Evolutionary conservation across 192 early-diverging fungal species (phyloP).

Genomic region (Mortierella alpina): DNA sequence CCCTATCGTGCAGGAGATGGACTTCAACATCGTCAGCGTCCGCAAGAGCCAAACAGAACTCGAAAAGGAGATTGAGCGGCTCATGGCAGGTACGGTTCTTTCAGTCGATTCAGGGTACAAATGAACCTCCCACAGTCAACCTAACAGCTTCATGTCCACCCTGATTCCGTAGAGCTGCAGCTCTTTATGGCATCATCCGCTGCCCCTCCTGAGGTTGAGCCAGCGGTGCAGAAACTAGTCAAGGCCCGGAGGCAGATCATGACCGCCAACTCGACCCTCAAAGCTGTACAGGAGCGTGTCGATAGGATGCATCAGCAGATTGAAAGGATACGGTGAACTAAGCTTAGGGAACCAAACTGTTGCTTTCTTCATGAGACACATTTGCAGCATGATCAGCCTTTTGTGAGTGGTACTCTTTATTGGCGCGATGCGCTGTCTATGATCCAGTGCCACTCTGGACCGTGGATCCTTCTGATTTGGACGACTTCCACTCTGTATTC

Average conservation of each 20-base stretch:
- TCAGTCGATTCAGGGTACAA: neutral
- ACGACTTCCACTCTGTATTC: constrained; percentile 35
- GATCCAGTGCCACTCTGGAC: constrained; percentile 10
- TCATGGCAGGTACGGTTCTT: constrained; percentile 58
- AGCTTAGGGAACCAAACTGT: neutral
- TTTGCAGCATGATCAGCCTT: too few species aligned
- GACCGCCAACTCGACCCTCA: constrained; percentile 57
- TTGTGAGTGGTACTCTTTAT: neutral
- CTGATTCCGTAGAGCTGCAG: constrained; percentile 56
- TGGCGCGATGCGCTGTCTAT: neutral
- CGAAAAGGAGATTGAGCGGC: constrained; percentile 66
- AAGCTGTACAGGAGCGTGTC: constrained; percentile 59
- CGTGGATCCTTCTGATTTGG: constrained; percentile 12
- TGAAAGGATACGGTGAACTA: constrained; percentile 21
- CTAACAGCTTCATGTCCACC: neutral
- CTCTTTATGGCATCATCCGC: constrained; percentile 59
- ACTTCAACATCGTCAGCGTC: constrained; percentile 59
- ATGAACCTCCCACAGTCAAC: neutral
- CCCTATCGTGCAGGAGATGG: constrained; percentile 64
- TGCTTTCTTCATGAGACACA: neutral
- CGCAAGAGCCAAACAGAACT: constrained; percentile 66
- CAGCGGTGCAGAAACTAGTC: constrained; percentile 60
- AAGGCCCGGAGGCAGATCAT: constrained; percentile 60
- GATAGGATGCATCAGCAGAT: constrained; percentile 55
- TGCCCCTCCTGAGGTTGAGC: constrained; percentile 61